These are phyloP conservation scores for Globisporangium emineosum DNA, from an alignment of 352 stramenopile genomes.

Conservation along the genomic window DNA sequence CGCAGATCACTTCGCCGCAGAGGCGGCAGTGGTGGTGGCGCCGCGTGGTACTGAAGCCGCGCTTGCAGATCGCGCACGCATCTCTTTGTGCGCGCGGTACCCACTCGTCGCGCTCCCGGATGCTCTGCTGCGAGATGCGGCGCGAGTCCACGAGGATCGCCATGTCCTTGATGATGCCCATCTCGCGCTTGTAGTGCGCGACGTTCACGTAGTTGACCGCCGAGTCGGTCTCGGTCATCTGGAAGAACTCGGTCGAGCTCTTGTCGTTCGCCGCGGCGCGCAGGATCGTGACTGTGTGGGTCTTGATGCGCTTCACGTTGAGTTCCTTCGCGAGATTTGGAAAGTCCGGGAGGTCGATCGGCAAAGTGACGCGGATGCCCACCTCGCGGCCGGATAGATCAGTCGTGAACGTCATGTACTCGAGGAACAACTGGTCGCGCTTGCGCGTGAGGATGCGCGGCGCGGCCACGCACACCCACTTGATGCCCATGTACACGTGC, in stretches of 20 bases:
- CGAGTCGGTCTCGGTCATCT: conserved; percentile 52
- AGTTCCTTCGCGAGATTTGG: conserved; percentile 41
- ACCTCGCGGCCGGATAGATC: conserved; percentile 57
- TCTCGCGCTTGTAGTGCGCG: conserved; percentile 43
- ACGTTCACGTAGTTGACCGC: conserved; percentile 19
- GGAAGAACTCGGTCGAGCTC: conserved; percentile 52
- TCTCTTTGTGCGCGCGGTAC: conserved; percentile 39
- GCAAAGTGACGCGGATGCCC: conserved; percentile 64
- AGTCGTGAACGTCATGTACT: conserved; percentile 73
- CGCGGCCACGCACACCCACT: conserved; percentile 65
- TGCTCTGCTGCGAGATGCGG: conserved; percentile 51
- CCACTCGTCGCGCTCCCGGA: conserved; percentile 52
- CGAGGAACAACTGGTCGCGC: conserved; percentile 67
- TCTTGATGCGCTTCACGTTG: conserved; percentile 52
- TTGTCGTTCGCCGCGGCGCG: conserved; percentile 30
- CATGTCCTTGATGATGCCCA: conserved; percentile 55
- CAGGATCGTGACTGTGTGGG: conserved; percentile 56
- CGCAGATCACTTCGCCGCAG: conserved; percentile 73
- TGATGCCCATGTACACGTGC: conserved; percentile 75
- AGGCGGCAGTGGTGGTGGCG: conserved; percentile 74
- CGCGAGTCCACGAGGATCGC: conserved; percentile 56
- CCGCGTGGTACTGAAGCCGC: conserved; percentile 54
- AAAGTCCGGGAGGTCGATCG: conserved; percentile 58
- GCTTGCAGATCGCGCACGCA: conserved; percentile 56
- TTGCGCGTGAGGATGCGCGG: conserved; percentile 57